These are phyloP conservation scores for Taxillus chinensis DNA, from an alignment of 164 flowering plant genomes.

Conservation along the genomic window DNA sequence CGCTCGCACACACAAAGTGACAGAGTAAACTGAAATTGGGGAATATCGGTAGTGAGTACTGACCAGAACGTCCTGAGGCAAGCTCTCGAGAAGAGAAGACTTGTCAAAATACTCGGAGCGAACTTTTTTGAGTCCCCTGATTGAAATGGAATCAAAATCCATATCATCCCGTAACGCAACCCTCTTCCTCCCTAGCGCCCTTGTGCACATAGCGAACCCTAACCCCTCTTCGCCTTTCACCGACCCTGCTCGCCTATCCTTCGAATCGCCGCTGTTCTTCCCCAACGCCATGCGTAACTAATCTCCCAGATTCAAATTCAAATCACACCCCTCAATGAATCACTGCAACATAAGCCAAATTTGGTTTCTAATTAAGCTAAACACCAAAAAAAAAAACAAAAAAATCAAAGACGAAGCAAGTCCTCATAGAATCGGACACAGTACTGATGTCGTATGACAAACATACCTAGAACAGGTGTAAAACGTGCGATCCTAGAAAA, in stretches of 20 bases:
- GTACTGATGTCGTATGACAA: too few relatives aligned
- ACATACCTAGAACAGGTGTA: too few relatives aligned
- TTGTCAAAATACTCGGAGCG: not conserved
- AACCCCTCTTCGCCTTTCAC: constrained; percentile 16
- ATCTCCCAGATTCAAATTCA: not conserved
- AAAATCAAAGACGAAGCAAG: too few relatives aligned
- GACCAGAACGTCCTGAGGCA: constrained; percentile 74
- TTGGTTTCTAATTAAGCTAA: too few relatives aligned
- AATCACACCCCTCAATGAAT: not conserved
- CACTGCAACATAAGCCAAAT: too few relatives aligned
- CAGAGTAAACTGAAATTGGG: not conserved
- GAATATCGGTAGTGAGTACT: constrained; percentile 3
- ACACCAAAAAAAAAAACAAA: too few relatives aligned
- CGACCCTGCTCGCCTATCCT: not conserved
- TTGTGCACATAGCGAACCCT: constrained; percentile 15
- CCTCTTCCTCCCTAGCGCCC: constrained; percentile 51
- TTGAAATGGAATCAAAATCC: constrained; percentile 9
- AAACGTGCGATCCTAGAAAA: too few relatives aligned
- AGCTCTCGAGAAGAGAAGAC: constrained; percentile 32
- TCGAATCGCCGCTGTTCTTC: constrained; percentile 6
- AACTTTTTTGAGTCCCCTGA: constrained; percentile 9
- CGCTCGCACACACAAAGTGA: not conserved
- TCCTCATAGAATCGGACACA: too few relatives aligned
- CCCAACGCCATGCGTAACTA: constrained; percentile 16
- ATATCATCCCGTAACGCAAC: constrained; percentile 20